A percentile compares a stretch with the other conserved stretches of the same genome.
phyloP scores from a whole-genome alignment of 108 stramenopile species.

The Skeletonema marinoi region DNA sequence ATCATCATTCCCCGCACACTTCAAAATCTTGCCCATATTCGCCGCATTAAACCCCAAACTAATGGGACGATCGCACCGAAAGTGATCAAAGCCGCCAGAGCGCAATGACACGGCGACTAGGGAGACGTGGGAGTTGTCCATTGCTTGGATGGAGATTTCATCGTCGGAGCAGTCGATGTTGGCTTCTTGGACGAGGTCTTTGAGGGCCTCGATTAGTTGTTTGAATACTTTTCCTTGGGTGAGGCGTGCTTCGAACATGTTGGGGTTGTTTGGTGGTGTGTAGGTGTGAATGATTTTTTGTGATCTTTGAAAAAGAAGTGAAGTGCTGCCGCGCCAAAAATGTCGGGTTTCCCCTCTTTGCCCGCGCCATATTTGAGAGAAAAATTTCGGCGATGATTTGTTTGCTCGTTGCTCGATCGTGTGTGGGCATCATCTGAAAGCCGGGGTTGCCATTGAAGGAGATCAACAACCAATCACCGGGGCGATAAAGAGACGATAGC shows the following conservation, averaged over 20 bases:
- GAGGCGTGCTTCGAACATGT: slow-evolving; percentile 98
- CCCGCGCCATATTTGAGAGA: not conserved
- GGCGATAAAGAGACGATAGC: too few species aligned
- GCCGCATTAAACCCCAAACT: slow-evolving; percentile 93
- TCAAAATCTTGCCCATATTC: slow-evolving; percentile 98
- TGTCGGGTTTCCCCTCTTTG: too few species aligned
- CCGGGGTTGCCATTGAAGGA: too few species aligned
- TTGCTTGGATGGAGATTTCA: slow-evolving; percentile 96
- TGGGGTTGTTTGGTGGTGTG: slow-evolving; percentile 14
- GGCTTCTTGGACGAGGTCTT: slow-evolving; percentile 96
- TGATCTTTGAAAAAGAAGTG: not conserved
- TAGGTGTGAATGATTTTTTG: not conserved
- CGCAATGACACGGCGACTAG: slow-evolving; percentile 88
- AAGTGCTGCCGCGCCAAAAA: too few species aligned
- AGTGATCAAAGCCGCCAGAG: slow-evolving; percentile 92
- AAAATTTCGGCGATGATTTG: too few species aligned
- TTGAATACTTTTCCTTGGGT: slow-evolving; percentile 91
- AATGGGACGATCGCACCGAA: slow-evolving; percentile 93
- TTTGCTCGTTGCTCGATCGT: too few species aligned
- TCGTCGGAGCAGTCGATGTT: slow-evolving; percentile 90
- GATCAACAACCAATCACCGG: too few species aligned
- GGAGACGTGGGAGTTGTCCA: slow-evolving; percentile 99
- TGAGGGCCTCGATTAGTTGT: slow-evolving; percentile 96
- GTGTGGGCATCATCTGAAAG: too few species aligned
- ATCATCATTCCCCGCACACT: slow-evolving; percentile 97